A percentile compares a stretch with the other conserved stretches of the same genome.
Conservation (phyloP, 495 filamentous ascomycete species). For the Thermothielavioides terrestris region DNA sequence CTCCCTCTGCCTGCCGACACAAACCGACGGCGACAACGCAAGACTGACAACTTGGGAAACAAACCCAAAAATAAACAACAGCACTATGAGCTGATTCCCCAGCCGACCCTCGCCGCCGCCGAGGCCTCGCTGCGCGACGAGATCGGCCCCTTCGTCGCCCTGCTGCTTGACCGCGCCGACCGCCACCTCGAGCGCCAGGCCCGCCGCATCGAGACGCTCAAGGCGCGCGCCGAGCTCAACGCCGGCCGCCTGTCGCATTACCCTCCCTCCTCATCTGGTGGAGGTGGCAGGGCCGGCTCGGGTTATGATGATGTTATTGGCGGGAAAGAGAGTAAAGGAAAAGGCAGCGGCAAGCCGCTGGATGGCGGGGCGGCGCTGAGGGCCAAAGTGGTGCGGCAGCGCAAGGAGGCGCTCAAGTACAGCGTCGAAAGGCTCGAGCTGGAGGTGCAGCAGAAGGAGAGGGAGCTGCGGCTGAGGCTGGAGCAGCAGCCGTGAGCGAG, state of each 20-base stretch:
- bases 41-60: too few relatives aligned
- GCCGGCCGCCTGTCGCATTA: constrained; percentile 32
- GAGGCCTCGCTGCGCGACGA: constrained; percentile 43
- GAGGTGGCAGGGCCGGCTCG: not conserved
- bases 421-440: constrained; percentile 43
- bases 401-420: constrained; percentile 40
- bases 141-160: constrained; percentile 38
- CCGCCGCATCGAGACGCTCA: constrained; percentile 40
- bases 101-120: constrained; percentile 39
- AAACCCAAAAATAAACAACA: too few relatives aligned
- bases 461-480: constrained; percentile 39
- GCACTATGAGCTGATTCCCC: constrained; percentile 47
- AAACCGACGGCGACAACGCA: not conserved
- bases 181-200: constrained; percentile 38
- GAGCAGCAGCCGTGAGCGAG: constrained; percentile 24
- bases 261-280: not conserved
- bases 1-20: not conserved
- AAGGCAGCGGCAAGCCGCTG: constrained; percentile 10
- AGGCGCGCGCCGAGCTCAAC: constrained; percentile 40
- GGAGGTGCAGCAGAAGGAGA: constrained; percentile 44
- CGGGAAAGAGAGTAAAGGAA: not conserved
- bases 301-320: too few relatives aligned
- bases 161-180: constrained; percentile 41
- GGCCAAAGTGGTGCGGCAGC: constrained; percentile 31
- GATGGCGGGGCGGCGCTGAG: constrained; percentile 28